Conservation (phyloP, 2,329 filamentous ascomycete species). For the Colletotrichum ledebouriae region DNA sequence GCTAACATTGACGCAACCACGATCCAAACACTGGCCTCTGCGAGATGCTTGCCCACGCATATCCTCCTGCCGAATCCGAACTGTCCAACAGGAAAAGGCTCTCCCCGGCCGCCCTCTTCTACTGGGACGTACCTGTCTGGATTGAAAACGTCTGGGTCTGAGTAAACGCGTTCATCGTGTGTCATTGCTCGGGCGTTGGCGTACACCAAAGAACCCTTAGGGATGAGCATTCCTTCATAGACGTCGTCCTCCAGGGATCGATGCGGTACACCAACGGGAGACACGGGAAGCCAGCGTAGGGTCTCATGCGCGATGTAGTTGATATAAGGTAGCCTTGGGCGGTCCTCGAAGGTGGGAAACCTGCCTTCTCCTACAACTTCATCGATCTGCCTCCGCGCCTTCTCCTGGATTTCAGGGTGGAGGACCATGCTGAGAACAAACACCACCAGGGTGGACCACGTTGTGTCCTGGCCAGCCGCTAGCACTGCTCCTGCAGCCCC, state of each 20-base stretch:
- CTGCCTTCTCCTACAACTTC: conserved; percentile 58
- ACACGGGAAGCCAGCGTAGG: conserved; percentile 60
- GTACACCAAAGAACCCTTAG: conserved; percentile 61
- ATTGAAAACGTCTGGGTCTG: conserved; percentile 57
- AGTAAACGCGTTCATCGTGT: conserved; percentile 55
- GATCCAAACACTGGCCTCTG: conserved; percentile 62
- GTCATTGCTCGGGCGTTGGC: conserved; percentile 60
- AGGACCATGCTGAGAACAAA: conserved; percentile 39
- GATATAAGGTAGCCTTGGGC: conserved; percentile 58
- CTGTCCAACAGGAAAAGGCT: conserved; percentile 61
- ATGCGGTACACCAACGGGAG: conserved; percentile 67
- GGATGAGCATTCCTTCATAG: conserved; percentile 69
- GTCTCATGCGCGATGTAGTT: conserved; percentile 63
- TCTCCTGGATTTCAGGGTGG: conserved; percentile 59
- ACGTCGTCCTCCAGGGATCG: conserved; percentile 61
- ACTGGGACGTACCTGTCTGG: conserved; percentile 60
- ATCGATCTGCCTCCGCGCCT: conserved; percentile 61
- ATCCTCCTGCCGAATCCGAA: conserved; percentile 59
- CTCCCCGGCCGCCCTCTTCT: conserved; percentile 51
- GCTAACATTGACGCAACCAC: conserved; percentile 56
- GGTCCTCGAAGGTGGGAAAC: conserved; percentile 62
- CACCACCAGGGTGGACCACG: conserved; percentile 54
- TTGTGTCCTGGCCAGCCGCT: conserved; percentile 62
- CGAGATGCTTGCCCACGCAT: conserved; percentile 63
- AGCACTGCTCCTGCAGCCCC: conserved; percentile 62